These are phyloP conservation scores for Chaetomium sp. DNA, from an alignment of 2,329 filamentous ascomycete species.

Conservation along the genomic window DNA sequence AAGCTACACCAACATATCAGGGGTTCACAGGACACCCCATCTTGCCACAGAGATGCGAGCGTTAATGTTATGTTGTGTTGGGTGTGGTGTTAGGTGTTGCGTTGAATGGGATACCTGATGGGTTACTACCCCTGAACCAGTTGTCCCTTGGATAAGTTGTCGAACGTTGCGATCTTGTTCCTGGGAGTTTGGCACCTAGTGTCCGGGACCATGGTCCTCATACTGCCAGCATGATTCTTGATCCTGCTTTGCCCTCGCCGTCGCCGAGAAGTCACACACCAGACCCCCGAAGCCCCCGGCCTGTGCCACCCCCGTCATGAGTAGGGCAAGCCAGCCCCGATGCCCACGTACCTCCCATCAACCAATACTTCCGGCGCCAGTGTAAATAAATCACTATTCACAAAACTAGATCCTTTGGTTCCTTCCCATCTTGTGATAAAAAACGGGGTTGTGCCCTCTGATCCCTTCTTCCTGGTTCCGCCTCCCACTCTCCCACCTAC, in stretches of 20 bases:
- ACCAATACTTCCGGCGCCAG: not conserved
- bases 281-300: not conserved
- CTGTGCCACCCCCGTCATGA: constrained; percentile 10
- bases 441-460: not conserved
- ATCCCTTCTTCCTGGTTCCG: not conserved
- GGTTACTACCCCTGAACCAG: not conserved
- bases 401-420: not conserved
- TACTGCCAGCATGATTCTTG: not conserved
- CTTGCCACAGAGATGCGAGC: not conserved
- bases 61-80: not conserved
- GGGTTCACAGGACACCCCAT: not conserved
- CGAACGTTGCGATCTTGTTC: not conserved
- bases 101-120: not conserved
- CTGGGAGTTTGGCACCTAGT: not conserved
- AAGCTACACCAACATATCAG: not conserved
- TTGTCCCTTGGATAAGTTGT: not conserved
- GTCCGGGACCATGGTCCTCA: not conserved
- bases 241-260: not conserved
- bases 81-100: not conserved
- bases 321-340: too few species aligned
- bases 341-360: not conserved
- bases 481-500: not conserved
- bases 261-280: not conserved
- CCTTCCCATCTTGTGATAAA: not conserved
- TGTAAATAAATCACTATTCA: not conserved